Evolutionary conservation across 192 early-diverging fungal genomes (phyloP).

Genomic region (Chytriomyces hyalinus): DNA sequence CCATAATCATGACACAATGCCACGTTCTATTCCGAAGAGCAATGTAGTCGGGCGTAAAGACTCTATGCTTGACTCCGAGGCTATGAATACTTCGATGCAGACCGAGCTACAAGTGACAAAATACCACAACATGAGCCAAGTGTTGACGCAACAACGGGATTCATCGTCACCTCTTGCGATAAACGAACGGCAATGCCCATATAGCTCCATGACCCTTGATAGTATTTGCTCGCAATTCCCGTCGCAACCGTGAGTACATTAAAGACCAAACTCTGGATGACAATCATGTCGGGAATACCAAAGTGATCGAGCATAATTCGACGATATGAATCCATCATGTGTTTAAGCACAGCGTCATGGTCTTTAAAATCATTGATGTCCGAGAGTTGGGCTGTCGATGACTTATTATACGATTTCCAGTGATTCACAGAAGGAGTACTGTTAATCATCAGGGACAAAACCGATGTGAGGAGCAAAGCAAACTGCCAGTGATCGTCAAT

Average conservation of each 20-base stretch:
- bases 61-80: not conserved
- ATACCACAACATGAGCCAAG: not conserved
- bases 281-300: constrained; percentile 2
- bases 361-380: not conserved
- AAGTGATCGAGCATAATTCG: constrained; percentile 15
- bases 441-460: constrained; percentile 19
- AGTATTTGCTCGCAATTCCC: constrained; percentile 1
- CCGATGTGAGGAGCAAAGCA: constrained; percentile 4
- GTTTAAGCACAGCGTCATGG: not conserved
- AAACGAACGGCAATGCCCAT: constrained; percentile 18
- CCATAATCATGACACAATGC: constrained; percentile 23
- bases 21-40: constrained; percentile 12
- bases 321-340: not conserved
- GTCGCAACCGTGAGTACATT: constrained; percentile 3
- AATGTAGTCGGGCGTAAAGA: not conserved
- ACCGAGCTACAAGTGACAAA: not conserved
- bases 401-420: not conserved
- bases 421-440: constrained; percentile 5
- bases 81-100: constrained; percentile 11
- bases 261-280: constrained; percentile 12
- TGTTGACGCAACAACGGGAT: not conserved
- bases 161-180: constrained; percentile 9
- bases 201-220: constrained; percentile 4
- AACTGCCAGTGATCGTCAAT: constrained; percentile 1
- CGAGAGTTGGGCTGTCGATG: not conserved